phyloP scores from a whole-genome alignment of 805 yeast species.

The Saccharomycopsis amapae region DNA sequence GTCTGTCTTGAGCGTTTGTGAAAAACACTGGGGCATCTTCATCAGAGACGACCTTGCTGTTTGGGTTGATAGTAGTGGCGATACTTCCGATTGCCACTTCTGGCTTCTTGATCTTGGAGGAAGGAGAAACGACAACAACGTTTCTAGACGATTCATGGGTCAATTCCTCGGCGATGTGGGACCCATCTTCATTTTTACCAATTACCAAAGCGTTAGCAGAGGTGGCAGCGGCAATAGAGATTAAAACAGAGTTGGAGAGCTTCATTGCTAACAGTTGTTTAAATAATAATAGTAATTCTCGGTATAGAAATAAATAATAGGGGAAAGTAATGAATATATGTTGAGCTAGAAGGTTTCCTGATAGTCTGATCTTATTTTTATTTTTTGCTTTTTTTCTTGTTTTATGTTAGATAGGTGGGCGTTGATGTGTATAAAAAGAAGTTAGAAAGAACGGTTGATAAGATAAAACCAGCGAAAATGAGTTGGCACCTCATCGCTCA shows the following conservation, averaged over 20 bases:
- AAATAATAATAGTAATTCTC: too few relatives aligned
- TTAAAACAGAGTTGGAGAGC: constrained; percentile 25
- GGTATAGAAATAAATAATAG: too few relatives aligned
- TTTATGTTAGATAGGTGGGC: too few relatives aligned
- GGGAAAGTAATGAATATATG: too few relatives aligned
- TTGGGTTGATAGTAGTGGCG: not conserved
- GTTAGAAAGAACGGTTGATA: too few relatives aligned
- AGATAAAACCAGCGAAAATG: too few relatives aligned
- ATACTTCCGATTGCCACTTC: not conserved
- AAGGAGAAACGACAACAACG: not conserved
- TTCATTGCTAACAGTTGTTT: too few relatives aligned
- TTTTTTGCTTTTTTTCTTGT: too few relatives aligned
- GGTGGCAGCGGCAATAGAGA: constrained; percentile 32
- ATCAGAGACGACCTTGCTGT: not conserved
- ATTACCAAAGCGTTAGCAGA: constrained; percentile 49
- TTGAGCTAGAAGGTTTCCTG: too few relatives aligned
- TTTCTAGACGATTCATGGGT: constrained; percentile 16
- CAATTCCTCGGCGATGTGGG: not conserved
- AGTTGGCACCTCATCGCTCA: too few relatives aligned
- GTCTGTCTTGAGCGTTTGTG: not conserved
- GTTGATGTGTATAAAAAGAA: too few relatives aligned
- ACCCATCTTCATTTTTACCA: constrained; percentile 30
- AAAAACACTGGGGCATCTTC: constrained; percentile 2
- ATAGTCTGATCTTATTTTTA: too few relatives aligned
- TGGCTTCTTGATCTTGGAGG: not conserved